A percentile compares a stretch with the other conserved stretches of the same genome.
Conservation (phyloP, 371 early-diverging fungal species). For the Mucor indicus region DNA sequence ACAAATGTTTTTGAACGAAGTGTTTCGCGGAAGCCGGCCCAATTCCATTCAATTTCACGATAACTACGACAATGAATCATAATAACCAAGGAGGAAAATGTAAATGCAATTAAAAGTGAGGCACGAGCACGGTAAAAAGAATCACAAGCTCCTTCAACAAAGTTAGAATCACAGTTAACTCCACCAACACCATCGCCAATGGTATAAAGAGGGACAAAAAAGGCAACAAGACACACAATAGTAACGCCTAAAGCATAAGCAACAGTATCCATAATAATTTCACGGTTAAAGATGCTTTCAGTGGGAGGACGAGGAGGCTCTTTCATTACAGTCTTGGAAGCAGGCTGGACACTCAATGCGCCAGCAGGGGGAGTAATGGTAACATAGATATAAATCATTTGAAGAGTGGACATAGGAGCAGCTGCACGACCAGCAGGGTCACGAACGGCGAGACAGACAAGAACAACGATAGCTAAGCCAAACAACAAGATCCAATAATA, state of each 20-base stretch:
- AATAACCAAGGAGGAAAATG: constrained; percentile 54
- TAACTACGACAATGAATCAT: constrained; percentile 67
- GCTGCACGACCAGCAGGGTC: constrained; percentile 80
- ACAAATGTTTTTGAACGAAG: constrained; percentile 52
- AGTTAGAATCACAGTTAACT: constrained; percentile 56
- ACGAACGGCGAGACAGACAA: constrained; percentile 64
- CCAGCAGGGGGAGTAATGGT: constrained; percentile 74
- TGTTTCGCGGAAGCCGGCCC: constrained; percentile 30
- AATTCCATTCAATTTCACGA: constrained; percentile 56
- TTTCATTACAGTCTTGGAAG: constrained; percentile 75
- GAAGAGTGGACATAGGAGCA: constrained; percentile 42
- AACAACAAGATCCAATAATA: constrained; percentile 71
- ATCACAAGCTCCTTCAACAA: constrained; percentile 53
- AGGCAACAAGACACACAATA: constrained; percentile 49
- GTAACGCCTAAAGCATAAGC: constrained; percentile 51
- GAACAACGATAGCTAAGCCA: constrained; percentile 44
- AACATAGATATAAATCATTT: constrained; percentile 29
- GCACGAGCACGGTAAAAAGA: constrained; percentile 69
- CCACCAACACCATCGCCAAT: constrained; percentile 56
- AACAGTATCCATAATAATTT: constrained; percentile 33
- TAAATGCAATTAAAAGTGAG: constrained; percentile 58
- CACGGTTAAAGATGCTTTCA: constrained; percentile 61
- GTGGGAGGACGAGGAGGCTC: constrained; percentile 76
- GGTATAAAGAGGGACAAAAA: constrained; percentile 60
- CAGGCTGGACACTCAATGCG: constrained; percentile 76